A percentile compares a stretch with the other conserved stretches of the same genome.
Conservation (phyloP, 1,284 basidiomycete species). For the Bjerkandera adusta region DNA sequence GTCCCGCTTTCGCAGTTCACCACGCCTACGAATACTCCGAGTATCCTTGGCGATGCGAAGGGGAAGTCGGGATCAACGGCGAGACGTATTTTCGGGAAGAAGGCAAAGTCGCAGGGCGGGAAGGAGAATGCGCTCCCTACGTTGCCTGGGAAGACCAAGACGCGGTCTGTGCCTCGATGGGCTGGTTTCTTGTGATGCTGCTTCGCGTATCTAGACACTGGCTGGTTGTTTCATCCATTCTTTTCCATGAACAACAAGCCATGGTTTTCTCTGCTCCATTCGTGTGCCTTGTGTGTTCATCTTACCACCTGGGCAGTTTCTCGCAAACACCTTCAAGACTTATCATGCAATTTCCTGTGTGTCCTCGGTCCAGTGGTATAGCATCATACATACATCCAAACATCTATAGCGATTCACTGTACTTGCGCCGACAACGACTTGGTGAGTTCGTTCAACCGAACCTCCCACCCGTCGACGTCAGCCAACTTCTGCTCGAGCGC, state of each 20-base stretch:
- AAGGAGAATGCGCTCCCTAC: too few relatives aligned
- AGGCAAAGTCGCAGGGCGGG: too few relatives aligned
- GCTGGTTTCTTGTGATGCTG: too few relatives aligned
- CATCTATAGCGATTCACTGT: conserved; percentile 9
- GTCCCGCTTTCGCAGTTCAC: too few relatives aligned
- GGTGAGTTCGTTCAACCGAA: conserved; percentile 56
- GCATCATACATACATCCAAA: neutral
- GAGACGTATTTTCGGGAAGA: too few relatives aligned
- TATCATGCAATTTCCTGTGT: neutral
- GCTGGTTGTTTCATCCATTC: neutral
- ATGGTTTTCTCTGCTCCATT: neutral
- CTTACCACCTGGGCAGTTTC: neutral
- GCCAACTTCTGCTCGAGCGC: conserved; percentile 62
- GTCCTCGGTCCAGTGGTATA: neutral
- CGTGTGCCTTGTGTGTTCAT: neutral
- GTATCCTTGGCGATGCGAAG: too few relatives aligned
- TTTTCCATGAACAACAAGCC: neutral
- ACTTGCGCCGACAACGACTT: conserved; percentile 38
- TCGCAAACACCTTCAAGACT: neutral
- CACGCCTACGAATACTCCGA: too few relatives aligned
- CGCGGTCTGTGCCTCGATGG: too few relatives aligned
- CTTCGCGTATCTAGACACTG: too few relatives aligned
- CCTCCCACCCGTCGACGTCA: conserved; percentile 69
- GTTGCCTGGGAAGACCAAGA: too few relatives aligned
- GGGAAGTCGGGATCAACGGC: too few relatives aligned